Evolutionary conservation across 345 rosid genomes (phyloP), one percentile per base, ranked within the genome.

Genomic region (Linum usitatissimum): DNA sequence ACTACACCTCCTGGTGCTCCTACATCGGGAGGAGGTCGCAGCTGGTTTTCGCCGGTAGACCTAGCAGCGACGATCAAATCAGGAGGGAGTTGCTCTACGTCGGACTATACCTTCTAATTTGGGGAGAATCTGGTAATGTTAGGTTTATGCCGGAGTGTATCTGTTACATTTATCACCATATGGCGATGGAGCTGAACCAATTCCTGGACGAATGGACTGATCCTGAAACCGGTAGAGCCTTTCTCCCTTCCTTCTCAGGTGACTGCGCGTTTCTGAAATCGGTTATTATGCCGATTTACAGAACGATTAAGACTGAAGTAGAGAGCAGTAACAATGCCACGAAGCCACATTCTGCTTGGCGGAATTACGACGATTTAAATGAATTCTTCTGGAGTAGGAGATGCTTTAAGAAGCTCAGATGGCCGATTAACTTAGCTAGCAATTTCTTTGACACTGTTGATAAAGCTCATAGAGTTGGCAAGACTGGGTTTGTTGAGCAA

Each of bases 401-500:
- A 76, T 91, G 95, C 48, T 87, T 92, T 64, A 74, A 80, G 70
- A 89, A 83, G 66, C 73, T 92, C 64, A 92, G 83, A 68, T 92
- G 98, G 98, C 98, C 95, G 28, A 72, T 89, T 56, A 91, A 92
- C 49, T 60, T 64, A 17, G 83, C 82, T 4, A 83, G 97, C 63
- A 86, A 82, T 63, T 92, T 84, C 74, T 92, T 92, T 6, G 88
- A 80, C 23, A 69, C 81, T 5, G 71, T 86, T 0, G 74, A 78
- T n/a, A 73, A 53, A 70, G 69, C 71, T 56, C 78, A 84, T 71
- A 79, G 78, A 62, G 95, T 89, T 2, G 95, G 96, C 55, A 92
- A 92, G 84, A 92, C 98, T 0, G 98, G 98, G 34, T 92, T 89
- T 68, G 97, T 92, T 39, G 98, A 92, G 80, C 96, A 87, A 70